Percentiles rank a stretch among this genome's conserved stretches.
Conservation (phyloP, 2,329 filamentous ascomycete genomes). For the Emmonsiellopsis sp. region DNA sequence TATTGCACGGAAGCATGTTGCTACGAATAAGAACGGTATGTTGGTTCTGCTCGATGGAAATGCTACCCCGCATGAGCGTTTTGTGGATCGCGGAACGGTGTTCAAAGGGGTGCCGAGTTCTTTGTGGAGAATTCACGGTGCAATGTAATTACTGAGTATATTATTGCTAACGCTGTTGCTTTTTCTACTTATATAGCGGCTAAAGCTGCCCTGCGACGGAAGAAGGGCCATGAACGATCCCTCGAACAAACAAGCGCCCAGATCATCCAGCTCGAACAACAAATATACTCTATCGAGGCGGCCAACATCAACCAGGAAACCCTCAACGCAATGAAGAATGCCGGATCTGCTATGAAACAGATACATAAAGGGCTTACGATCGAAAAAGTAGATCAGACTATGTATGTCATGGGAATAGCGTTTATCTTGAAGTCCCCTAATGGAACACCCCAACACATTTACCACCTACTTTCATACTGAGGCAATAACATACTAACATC, state of each 20-base stretch:
- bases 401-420: conserved; percentile 50
- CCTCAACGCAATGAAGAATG: conserved; percentile 84
- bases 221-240: conserved; percentile 88
- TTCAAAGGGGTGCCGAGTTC: not conserved
- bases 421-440: not conserved
- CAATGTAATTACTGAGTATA: not conserved
- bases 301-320: conserved; percentile 99
- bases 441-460: too few species aligned
- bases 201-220: conserved; percentile 79
- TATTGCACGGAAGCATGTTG: conserved; percentile 79
- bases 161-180: conserved; percentile 2
- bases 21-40: conserved; percentile 83
- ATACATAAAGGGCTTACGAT: conserved; percentile 88
- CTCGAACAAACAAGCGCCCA: conserved; percentile 84
- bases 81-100: not conserved
- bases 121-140: not conserved
- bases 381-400: conserved; percentile 89
- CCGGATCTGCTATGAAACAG: conserved; percentile 79
- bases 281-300: conserved; percentile 94
- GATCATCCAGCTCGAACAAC: conserved; percentile 84
- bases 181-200: conserved; percentile 52
- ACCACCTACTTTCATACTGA: not conserved
- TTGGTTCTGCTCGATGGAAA: conserved; percentile 8
- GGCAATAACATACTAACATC: not conserved
- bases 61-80: not conserved